Base-by-base conservation (phyloP, 140 eudicot genomes). In the Anethum foeniculum region DNA sequence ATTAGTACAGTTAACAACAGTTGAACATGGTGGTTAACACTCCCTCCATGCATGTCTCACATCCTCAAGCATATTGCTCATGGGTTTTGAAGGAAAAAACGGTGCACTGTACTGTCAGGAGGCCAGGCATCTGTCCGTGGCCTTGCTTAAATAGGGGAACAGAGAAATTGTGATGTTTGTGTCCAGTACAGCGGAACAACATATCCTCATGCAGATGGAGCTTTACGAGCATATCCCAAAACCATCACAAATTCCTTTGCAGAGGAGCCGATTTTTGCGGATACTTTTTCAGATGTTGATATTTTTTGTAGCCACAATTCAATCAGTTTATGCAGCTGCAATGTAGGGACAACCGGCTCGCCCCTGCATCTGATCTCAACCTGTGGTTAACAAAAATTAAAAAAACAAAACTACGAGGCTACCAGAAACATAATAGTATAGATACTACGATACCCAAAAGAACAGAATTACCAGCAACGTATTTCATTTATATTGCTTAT, bases 161-260 rank as follows among this genome's bases (percentile, higher is more conserved):
- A 39, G 32, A 21, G 51, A 72, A 21, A 72, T 39, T 72, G 77
- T 8, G 6, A 39, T 19, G 15, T 28, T 71, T 71, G 48, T 19
- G 76, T 16, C n/a, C 28, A n/a, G 68, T 9, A 13, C 68, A 58
- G 67, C 67, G 2, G 30, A 60, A 60, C 2, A 7, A 21, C 11
- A 19, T 39, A 23, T 74, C 23, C 51, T 86, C 58, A 80, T 38
- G 86, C 78, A 73, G 78, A 75, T n/a, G 85, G 75, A 43, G 73
- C 80, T 80, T 81, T 90, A 47, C 91, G 89, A 62, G 93, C 90
- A 85, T 93, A 93, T 44, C 87, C 86, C 68, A 93, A 77, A 56
- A 84, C 89, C 97, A 91, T 93, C 82, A 91, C 93, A 80, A 90
- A 91, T 71, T 93, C 98, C 89, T 87, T 90, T 13, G 92, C 98